A percentile compares a stretch with the other conserved stretches of the same genome.
Evolutionary conservation across 495 filamentous ascomycete genomes (phyloP).

Genomic region (Talaromyces nanjingensis): DNA sequence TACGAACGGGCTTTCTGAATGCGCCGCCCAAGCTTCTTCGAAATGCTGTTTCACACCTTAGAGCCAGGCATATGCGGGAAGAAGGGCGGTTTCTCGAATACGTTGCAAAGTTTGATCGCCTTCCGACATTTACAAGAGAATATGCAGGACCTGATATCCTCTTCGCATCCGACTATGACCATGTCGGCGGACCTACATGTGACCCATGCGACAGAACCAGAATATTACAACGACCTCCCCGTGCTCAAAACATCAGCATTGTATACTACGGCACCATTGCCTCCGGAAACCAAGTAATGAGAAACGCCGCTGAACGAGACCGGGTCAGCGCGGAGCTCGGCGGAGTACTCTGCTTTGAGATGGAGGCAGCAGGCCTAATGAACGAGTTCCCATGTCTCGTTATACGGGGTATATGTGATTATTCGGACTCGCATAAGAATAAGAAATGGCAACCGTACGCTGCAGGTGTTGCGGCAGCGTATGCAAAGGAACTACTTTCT

Average conservation of each 20-base stretch:
- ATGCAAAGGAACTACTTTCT: slow-evolving; percentile 23
- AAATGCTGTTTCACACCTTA: slow-evolving; percentile 8
- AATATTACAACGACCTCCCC: too few relatives aligned
- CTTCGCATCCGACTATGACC: not conserved
- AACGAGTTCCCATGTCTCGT: slow-evolving; percentile 29
- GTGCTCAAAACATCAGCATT: not conserved
- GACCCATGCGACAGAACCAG: not conserved
- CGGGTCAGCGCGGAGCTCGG: slow-evolving; percentile 2
- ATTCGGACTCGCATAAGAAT: slow-evolving; percentile 35
- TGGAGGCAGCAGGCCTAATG: slow-evolving; percentile 40
- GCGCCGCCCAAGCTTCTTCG: slow-evolving; percentile 3
- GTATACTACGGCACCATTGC: slow-evolving; percentile 35
- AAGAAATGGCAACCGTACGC: slow-evolving; percentile 33
- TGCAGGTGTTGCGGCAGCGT: slow-evolving; percentile 29
- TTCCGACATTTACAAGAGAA: too few relatives aligned
- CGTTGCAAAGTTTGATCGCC: too few relatives aligned
- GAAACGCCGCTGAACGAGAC: slow-evolving; percentile 12
- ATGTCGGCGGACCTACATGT: not conserved
- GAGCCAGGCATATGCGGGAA: not conserved
- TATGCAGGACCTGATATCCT: too few relatives aligned
- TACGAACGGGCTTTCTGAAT: slow-evolving; percentile 11
- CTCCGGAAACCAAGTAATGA: slow-evolving; percentile 28
- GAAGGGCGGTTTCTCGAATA: too few relatives aligned
- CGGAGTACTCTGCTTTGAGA: slow-evolving; percentile 28
- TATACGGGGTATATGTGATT: slow-evolving; percentile 35